Percentiles rank a stretch among this genome's conserved stretches.
Conservation (phyloP, 768 basidiomycete species). For the Amanita fuliginea region DNA sequence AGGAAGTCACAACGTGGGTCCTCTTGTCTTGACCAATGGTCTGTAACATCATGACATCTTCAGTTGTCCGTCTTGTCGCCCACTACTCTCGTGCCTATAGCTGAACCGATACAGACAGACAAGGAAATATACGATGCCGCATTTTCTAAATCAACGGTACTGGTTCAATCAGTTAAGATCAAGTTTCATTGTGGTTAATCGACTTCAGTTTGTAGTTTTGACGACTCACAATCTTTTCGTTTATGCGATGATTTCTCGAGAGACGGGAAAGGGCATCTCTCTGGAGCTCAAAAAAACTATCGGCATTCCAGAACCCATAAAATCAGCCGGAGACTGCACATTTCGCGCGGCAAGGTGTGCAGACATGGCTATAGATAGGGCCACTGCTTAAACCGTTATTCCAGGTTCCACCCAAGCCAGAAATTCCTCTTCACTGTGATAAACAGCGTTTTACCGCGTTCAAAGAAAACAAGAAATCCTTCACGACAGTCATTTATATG, state of each 20-base stretch:
- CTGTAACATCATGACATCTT: conserved; percentile 4
- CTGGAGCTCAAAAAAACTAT: neutral
- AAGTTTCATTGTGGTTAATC: neutral
- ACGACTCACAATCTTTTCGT: conserved; percentile 56
- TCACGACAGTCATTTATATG: conserved; percentile 53
- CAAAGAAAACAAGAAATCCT: conserved; percentile 37
- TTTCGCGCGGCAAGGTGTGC: conserved; percentile 57
- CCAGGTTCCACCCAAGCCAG: conserved; percentile 47
- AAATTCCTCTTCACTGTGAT: conserved; percentile 55
- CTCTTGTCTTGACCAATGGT: conserved; percentile 8
- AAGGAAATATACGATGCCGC: conserved; percentile 84
- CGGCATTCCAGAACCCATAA: conserved; percentile 21
- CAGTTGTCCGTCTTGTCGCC: conserved; percentile 60
- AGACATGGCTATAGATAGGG: neutral
- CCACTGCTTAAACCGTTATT: neutral
- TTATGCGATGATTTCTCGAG: conserved; percentile 27
- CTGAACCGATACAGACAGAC: conserved; percentile 40
- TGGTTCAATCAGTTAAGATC: conserved; percentile 6
- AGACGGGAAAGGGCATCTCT: conserved; percentile 31
- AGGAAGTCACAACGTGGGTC: conserved; percentile 57
- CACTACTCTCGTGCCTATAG: conserved; percentile 42
- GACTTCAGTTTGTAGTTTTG: conserved; percentile 49
- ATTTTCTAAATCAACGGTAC: conserved; percentile 59
- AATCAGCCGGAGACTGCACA: conserved; percentile 32
- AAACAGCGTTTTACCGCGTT: conserved; percentile 57